Evolutionary conservation across 139 green algal genomes (phyloP).

Genomic region (Eudorina sp.): DNA sequence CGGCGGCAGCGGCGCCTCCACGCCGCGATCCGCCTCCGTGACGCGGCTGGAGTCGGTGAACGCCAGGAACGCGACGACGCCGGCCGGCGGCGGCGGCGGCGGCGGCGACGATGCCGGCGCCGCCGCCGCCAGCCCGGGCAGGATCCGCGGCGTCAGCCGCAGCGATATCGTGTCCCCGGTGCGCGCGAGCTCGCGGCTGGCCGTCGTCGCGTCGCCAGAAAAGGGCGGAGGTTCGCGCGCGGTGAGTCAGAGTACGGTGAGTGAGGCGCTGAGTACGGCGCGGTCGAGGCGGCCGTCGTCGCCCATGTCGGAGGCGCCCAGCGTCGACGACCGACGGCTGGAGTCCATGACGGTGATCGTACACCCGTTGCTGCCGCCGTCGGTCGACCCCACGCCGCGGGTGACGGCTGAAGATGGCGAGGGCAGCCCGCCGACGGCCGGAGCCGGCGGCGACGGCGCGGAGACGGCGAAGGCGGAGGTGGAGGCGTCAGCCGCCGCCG

Average conservation of each 20-base stretch:
- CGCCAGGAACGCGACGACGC: not conserved
- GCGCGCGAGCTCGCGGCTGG: too few species aligned
- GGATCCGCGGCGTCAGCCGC: too few species aligned
- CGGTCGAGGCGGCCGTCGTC: not conserved
- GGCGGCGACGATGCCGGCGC: not conserved
- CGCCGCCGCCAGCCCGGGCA: too few species aligned
- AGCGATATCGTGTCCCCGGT: too few species aligned
- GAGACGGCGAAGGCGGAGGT: too few species aligned
- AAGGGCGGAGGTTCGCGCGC: too few species aligned
- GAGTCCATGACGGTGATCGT: not conserved
- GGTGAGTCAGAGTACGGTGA: not conserved
- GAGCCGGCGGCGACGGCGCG: not conserved
- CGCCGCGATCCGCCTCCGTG: not conserved
- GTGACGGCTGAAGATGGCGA: not conserved
- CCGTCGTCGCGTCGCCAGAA: too few species aligned
- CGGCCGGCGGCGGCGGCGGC: not conserved
- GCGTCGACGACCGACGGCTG: not conserved
- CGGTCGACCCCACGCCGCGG: not conserved
- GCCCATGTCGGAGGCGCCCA: constrained; percentile 14
- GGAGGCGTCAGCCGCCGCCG: not conserved
- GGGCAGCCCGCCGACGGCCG: not conserved
- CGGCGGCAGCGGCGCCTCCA: not conserved
- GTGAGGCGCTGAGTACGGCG: not conserved
- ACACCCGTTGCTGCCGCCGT: constrained; percentile 6
- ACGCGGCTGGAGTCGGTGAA: not conserved